Conservation (phyloP, 192 early-diverging fungal species). For the Entomortierella chlamydospora region DNA sequence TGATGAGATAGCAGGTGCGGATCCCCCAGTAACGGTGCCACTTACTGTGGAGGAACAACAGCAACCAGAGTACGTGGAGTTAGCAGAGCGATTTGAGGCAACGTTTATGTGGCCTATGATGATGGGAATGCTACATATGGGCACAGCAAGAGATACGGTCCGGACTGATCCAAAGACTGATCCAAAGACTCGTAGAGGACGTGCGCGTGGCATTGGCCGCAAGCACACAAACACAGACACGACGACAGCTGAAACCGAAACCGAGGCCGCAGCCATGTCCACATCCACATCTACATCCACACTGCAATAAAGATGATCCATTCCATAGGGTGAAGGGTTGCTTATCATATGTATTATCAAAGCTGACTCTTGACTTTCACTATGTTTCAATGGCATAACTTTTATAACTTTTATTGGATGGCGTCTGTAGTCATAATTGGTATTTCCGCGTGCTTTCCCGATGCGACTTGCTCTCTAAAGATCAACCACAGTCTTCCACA, state of each 20-base stretch:
- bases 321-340: no score
- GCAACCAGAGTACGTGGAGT: constrained; percentile 27
- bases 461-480: constrained; percentile 7
- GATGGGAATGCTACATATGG: constrained; percentile 43
- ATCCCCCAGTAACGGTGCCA: background rate
- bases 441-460: background rate
- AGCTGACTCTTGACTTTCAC: no score
- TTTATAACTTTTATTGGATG: no score
- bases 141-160: constrained; percentile 4
- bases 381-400: no score
- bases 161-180: background rate
- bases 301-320: no score
- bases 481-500: constrained; percentile 73
- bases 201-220: no score
- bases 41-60: constrained; percentile 8
- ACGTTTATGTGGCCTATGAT: constrained; percentile 45
- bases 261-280: no score
- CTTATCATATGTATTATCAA: no score
- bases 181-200: no score
- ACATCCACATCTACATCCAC: no score
- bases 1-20: background rate
- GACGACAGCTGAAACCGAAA: no score
- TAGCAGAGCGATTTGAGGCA: constrained; percentile 39
- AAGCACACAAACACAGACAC: no score
- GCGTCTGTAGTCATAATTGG: background rate